These are phyloP conservation scores for Lipomyces japonicus DNA, from an alignment of 805 yeast genomes.

Conservation along the genomic window DNA sequence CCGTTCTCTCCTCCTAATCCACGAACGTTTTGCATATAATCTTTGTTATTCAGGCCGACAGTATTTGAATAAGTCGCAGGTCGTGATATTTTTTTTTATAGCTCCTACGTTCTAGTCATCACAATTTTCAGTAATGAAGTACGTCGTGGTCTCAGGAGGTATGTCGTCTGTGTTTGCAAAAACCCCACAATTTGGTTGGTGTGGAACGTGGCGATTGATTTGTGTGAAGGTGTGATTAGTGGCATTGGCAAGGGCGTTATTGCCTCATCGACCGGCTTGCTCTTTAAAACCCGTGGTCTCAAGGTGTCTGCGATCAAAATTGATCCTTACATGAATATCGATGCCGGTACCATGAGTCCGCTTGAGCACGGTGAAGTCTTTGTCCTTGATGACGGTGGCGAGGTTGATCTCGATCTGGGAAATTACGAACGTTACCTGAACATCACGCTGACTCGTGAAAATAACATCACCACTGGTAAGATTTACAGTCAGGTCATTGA, in stretches of 20 bases:
- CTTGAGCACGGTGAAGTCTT: slow-evolving; percentile 98
- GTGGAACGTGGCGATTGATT: background rate
- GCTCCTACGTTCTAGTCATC: no score
- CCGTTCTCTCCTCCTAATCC: no score
- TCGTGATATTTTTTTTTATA: no score
- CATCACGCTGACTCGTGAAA: slow-evolving; percentile 87
- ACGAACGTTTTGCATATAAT: no score
- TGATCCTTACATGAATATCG: slow-evolving; percentile 98
- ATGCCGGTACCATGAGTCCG: slow-evolving; percentile 99
- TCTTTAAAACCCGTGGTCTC: slow-evolving; percentile 87
- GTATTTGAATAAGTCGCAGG: no score
- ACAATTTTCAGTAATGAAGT: slow-evolving; percentile 80
- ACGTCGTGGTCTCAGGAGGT: slow-evolving; percentile 98
- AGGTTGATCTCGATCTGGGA: slow-evolving; percentile 95
- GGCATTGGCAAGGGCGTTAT: slow-evolving; percentile 98
- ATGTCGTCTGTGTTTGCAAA: slow-evolving; percentile 8
- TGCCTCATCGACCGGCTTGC: slow-evolving; percentile 94
- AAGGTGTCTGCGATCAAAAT: slow-evolving; percentile 96
- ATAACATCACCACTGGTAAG: slow-evolving; percentile 97
- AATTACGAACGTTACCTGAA: slow-evolving; percentile 96
- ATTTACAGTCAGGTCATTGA: slow-evolving; percentile 92
- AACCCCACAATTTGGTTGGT: background rate
- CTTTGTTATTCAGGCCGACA: no score
- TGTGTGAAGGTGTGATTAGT: slow-evolving; percentile 75
- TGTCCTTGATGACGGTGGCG: slow-evolving; percentile 98